phyloP scores from a whole-genome alignment of 257 asterid genomes.

The Solanum arcanum region DNA sequence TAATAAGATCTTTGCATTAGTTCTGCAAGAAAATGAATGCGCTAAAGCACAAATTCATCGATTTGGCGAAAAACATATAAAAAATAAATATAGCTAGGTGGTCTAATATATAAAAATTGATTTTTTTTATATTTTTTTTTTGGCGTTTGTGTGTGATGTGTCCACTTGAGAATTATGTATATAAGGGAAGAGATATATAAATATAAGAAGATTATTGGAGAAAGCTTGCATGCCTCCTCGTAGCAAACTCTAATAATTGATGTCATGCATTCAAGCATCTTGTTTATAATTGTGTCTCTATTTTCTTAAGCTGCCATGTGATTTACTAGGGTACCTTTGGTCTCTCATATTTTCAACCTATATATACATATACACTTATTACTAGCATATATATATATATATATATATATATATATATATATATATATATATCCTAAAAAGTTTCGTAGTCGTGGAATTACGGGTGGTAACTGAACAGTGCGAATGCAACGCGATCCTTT shows the following conservation, averaged over 20 bases:
- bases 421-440: not conserved
- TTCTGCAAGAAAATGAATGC: not conserved
- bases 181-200: slow-evolving; percentile 22
- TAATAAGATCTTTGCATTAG: not conserved
- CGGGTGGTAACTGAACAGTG: not conserved
- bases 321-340: slow-evolving; percentile 3
- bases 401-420: not conserved
- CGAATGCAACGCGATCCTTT: too few relatives aligned
- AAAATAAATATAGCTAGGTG: not conserved
- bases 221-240: slow-evolving; percentile 6
- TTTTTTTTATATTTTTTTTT: not conserved
- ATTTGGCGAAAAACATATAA: not conserved
- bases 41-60: not conserved
- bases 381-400: not conserved
- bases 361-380: not conserved
- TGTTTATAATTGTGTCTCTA: slow-evolving; percentile 70
- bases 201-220: not conserved
- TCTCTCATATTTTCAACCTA: not conserved
- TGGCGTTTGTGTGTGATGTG: slow-evolving; percentile 20
- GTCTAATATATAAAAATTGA: not conserved
- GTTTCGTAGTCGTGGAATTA: not conserved
- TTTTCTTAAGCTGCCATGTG: slow-evolving; percentile 27
- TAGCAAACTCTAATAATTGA: slow-evolving; percentile 49
- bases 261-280: slow-evolving; percentile 59
- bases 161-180: slow-evolving; percentile 47